Percentiles rank a stretch among this genome's conserved stretches.
These are phyloP conservation scores for Neolentinus lepideus DNA, from an alignment of 1,284 basidiomycete species.

Conservation along the genomic window DNA sequence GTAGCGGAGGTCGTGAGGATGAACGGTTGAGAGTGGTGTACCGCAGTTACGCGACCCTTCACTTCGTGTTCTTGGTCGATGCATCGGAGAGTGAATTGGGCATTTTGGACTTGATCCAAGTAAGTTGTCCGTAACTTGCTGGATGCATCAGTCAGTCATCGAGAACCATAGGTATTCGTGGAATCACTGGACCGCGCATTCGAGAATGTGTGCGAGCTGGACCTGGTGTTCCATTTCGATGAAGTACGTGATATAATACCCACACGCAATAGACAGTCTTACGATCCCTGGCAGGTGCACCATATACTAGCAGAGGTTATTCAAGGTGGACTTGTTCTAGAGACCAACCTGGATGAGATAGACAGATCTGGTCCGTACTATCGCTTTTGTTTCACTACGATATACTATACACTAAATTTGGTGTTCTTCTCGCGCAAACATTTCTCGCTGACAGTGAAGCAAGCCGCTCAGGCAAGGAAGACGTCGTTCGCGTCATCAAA, in stretches of 20 bases:
- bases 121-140: too few species aligned
- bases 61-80: slow-evolving; percentile 97
- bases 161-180: slow-evolving; percentile 74
- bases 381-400: slow-evolving; percentile 4
- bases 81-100: slow-evolving; percentile 94
- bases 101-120: slow-evolving; percentile 95
- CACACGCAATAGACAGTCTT: slow-evolving; percentile 2
- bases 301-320: slow-evolving; percentile 93
- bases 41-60: slow-evolving; percentile 89
- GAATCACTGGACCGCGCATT: slow-evolving; percentile 94
- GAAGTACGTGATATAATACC: slow-evolving; percentile 51
- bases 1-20: slow-evolving; percentile 43
- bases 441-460: slow-evolving; percentile 42
- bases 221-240: slow-evolving; percentile 98
- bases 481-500: slow-evolving; percentile 72
- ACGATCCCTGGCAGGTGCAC: slow-evolving; percentile 59
- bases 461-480: slow-evolving; percentile 60
- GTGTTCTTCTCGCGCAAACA: too few species aligned
- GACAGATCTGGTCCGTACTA: slow-evolving; percentile 57
- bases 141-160: neutral
- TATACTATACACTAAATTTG: too few species aligned
- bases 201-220: slow-evolving; percentile 98
- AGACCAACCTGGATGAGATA: slow-evolving; percentile 95
- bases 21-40: slow-evolving; percentile 76
- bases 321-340: slow-evolving; percentile 95